Base-by-base conservation (phyloP, 306 rosid species). In the Pterocarpus santalinus region DNA sequence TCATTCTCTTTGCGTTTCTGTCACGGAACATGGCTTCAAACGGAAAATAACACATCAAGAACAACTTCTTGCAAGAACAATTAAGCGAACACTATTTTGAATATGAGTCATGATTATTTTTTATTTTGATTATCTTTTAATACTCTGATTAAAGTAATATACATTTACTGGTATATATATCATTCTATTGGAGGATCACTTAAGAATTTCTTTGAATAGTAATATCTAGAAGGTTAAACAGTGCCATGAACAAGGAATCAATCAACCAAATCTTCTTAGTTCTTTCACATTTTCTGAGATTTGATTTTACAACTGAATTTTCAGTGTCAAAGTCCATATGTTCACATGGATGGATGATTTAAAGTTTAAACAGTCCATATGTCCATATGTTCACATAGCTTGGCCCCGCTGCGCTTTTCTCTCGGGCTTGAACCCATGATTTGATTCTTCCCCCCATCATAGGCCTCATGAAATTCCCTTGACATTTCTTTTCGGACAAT, bases 1-100 rank as follows among this genome's bases (percentile, higher is more conserved):
- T 49, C 75, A 69, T 69, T 47, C 41, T 69, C 75, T 47, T 6
- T 49, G 39, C 61, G 3, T 67, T 67, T 8, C 34, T 39, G 35
- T 67, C 53, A 67, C 14, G 11, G 36, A 69, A 69, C 9, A 47
- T 22, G 17, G 2, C 74, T 47, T 68, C 15, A 39, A n/a, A 15
- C 36, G 2, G 17, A 3, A 6, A 5, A 14, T 33, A 22, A 32
- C 46, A 13, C 44, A 38, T 63, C 46, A 63, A 32, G 22, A 63
- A 63, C 4, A 34, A 12, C 2, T 14, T 33, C 8, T 63, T 63
- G 22, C 43, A 53, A 13, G 58, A 53, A 53, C 22, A 14, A 53
- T 12, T 47, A 9, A 47, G 28, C 1, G 28, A 22, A 22, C 28
- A 22, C 0, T 47, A 47, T 3, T 47, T 47, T 47, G 53, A 9